Conservation (phyloP, 305 asterid genomes). For the Withania somnifera region DNA sequence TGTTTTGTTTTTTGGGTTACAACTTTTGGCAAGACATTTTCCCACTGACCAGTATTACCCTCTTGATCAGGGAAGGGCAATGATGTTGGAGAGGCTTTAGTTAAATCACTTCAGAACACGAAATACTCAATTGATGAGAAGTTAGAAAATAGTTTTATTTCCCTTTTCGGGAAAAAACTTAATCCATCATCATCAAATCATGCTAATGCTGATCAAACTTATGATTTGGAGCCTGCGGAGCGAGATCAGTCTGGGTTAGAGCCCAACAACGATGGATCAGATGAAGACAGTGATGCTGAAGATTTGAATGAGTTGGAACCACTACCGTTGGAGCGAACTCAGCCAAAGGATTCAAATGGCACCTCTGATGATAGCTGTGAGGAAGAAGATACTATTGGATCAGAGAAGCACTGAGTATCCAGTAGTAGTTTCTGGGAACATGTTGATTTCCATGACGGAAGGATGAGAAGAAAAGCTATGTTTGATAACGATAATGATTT, state of each 20-base stretch:
- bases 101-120: slow-evolving; percentile 77
- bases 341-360: slow-evolving; percentile 11
- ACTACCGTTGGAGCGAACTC: slow-evolving; percentile 17
- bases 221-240: slow-evolving; percentile 30
- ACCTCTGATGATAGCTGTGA: slow-evolving; percentile 42
- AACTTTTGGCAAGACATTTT: slow-evolving; percentile 5
- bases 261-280: slow-evolving; percentile 30
- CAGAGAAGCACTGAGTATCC: slow-evolving; percentile 25
- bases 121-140: slow-evolving; percentile 75
- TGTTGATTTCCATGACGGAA: slow-evolving; percentile 60
- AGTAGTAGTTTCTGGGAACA: slow-evolving; percentile 38
- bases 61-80: slow-evolving; percentile 46
- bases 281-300: slow-evolving; percentile 40
- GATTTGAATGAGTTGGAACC: slow-evolving; percentile 28
- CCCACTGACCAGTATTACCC: background rate
- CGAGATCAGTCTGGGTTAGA: slow-evolving; percentile 24
- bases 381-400: slow-evolving; percentile 33
- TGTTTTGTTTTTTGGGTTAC: background rate
- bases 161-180: slow-evolving; percentile 52
- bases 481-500: slow-evolving; percentile 51
- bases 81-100: slow-evolving; percentile 87
- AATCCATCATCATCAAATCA: slow-evolving; percentile 20
- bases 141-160: slow-evolving; percentile 54
- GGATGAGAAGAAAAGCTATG: slow-evolving; percentile 86
- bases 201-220: slow-evolving; percentile 13